These are phyloP conservation scores for Zychaea mexicana DNA, from an alignment of 371 early-diverging fungal genomes.

Conservation along the genomic window DNA sequence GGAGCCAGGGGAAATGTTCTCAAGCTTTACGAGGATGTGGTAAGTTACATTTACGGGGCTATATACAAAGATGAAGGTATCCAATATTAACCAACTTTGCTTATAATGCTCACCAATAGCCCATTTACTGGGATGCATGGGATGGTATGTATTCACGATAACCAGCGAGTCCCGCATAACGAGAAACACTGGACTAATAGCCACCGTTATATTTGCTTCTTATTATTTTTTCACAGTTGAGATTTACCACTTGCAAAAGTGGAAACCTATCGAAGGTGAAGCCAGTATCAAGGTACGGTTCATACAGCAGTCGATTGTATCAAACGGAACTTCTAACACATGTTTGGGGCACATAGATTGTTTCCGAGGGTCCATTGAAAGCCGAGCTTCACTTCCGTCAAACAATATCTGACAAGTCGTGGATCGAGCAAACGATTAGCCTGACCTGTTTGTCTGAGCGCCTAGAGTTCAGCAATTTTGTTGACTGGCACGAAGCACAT, in stretches of 20 bases:
- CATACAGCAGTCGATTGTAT: background rate
- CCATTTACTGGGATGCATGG: slow-evolving; percentile 84
- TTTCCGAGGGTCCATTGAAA: slow-evolving; percentile 37
- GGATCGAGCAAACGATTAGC: slow-evolving; percentile 74
- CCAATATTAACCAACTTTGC: background rate
- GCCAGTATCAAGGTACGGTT: slow-evolving; percentile 22
- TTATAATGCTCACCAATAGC: slow-evolving; percentile 25
- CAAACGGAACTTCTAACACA: background rate
- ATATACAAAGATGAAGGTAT: no score
- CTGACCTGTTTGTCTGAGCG: slow-evolving; percentile 62
- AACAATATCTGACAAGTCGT: slow-evolving; percentile 66
- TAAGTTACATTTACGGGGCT: slow-evolving; percentile 32
- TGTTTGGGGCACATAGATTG: slow-evolving; percentile 16
- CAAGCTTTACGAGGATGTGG: slow-evolving; percentile 84
- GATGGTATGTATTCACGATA: slow-evolving; percentile 48
- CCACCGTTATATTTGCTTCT: no score
- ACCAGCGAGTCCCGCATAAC: no score
- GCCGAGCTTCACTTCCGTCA: slow-evolving; percentile 70
- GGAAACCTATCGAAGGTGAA: slow-evolving; percentile 29
- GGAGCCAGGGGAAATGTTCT: slow-evolving; percentile 79
- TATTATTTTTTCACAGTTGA: slow-evolving; percentile 27
- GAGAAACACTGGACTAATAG: no score
- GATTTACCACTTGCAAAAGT: slow-evolving; percentile 51
- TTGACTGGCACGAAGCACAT: slow-evolving; percentile 93
- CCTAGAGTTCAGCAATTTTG: slow-evolving; percentile 84